Evolutionary conservation across 148 eudicot species (phyloP), one percentile per base, ranked within the genome.

Genomic region (Camellia granthamiana): DNA sequence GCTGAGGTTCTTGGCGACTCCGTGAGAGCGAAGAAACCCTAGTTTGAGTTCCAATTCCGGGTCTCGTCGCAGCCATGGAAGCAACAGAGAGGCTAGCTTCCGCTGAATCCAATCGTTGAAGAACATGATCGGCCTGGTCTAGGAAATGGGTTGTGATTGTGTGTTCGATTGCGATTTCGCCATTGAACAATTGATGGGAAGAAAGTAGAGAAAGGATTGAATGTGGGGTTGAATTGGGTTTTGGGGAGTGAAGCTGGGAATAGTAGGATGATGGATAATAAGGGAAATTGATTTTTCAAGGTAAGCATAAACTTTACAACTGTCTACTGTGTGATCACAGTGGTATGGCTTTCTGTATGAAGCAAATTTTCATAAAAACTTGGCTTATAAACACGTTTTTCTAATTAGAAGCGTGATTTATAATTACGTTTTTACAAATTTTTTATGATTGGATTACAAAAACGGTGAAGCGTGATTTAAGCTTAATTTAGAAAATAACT

Each of bases 31-130:
- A 74, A 88, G 81, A 66, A 93, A 82, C 83, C 98, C 98, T 87
- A 95, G 80, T 71, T 89, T 85, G 82, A 92, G 82, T 46, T 93
- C 86, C 80, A 89, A 85, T 59, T 90, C 90, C 16, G 89, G 87
- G 54, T 93, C 91, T 42, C 85, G 84, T 6, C 43, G 63, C 73
- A 93, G 88, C 94, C 94, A 95, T 88, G 94, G 97, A 7, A 78
- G 88, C 38, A 95, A 72, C 66, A 87, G 78, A 38, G 97, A 79
- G 8, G 85, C 81, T 52, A 95, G 75, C 81, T 85, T 89, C 79
- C 92, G 79, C 42, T 83, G 85, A 70, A 88, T 70, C 52, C 64
- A 88, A 55, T 80, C 86, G 66, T 85, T 77, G 72, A 90, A 67
- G 72, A 91, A 73, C 97, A 95, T 92, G 4, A 15, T 62, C 6